phyloP scores from a whole-genome alignment of 352 stramenopile genomes.

The Globisporangium middletonii region DNA sequence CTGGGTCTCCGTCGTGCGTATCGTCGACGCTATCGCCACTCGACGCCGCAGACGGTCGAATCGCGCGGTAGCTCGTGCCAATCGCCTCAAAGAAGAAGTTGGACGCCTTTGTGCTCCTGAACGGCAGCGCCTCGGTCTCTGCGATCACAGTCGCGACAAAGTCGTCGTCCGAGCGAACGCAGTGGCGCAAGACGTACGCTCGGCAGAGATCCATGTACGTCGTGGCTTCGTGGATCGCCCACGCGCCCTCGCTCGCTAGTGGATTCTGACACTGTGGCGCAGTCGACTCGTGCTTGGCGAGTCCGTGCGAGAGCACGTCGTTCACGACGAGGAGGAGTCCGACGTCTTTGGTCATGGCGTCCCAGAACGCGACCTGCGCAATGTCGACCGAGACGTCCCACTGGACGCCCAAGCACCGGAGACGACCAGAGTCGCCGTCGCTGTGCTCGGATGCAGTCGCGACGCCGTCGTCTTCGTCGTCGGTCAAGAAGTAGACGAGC shows the following conservation, averaged over 20 bases:
- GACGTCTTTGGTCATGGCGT: conserved; percentile 44
- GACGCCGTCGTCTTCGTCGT: conserved; percentile 21
- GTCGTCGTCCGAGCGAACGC: conserved; percentile 7
- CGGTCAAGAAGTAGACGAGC: conserved; percentile 40
- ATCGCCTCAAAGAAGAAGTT: conserved; percentile 62
- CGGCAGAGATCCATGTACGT: conserved; percentile 53
- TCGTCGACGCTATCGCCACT: conserved; percentile 11
- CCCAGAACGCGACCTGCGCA: conserved; percentile 65
- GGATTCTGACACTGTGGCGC: too few species aligned
- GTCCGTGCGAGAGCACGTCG: conserved; percentile 55
- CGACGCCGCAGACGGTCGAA: conserved; percentile 3
- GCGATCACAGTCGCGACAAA: conserved; percentile 4
- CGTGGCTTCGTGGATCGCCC: conserved; percentile 50
- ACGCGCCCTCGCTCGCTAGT: conserved; percentile 13
- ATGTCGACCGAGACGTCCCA: conserved; percentile 59
- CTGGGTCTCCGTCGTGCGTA: conserved; percentile 19
- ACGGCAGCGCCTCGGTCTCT: conserved; percentile 18
- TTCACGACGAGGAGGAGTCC: conserved; percentile 41
- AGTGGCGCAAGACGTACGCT: conserved; percentile 46
- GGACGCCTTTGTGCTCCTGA: conserved; percentile 22
- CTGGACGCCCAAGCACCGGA: conserved; percentile 43
- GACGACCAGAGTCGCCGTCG: neutral
- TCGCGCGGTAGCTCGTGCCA: conserved; percentile 53
- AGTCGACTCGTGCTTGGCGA: conserved; percentile 6
- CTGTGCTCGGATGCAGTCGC: neutral